Evolutionary conservation across 2,329 filamentous ascomycete species (phyloP).

Genomic region (Penicillium sp.): DNA sequence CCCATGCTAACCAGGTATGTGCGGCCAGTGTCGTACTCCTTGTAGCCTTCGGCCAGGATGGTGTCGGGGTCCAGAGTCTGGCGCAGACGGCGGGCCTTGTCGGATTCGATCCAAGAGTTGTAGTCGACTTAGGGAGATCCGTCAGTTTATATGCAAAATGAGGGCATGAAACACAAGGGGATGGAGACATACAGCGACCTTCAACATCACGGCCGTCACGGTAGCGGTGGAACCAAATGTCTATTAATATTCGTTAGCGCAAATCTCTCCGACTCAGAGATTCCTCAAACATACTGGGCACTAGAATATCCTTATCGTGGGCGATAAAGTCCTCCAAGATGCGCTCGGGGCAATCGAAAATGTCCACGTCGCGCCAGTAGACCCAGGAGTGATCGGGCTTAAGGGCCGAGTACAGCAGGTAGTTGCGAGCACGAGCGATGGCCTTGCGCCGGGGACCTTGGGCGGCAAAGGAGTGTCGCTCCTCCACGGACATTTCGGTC

Average conservation of each 20-base stretch:
- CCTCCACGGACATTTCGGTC: slow-evolving; percentile 75
- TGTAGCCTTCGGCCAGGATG: slow-evolving; percentile 91
- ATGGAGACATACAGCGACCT: slow-evolving; percentile 73
- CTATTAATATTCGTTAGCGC: slow-evolving; percentile 50
- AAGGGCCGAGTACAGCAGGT: slow-evolving; percentile 77
- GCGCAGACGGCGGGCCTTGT: slow-evolving; percentile 76
- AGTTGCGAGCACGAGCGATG: slow-evolving; percentile 90
- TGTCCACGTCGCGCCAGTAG: slow-evolving; percentile 98
- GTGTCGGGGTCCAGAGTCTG: slow-evolving; percentile 73
- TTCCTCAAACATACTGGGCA: slow-evolving; percentile 74
- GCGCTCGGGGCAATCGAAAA: slow-evolving; percentile 80
- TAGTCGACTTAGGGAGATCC: slow-evolving; percentile 75
- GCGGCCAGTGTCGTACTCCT: slow-evolving; percentile 86
- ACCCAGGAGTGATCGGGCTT: slow-evolving; percentile 98
- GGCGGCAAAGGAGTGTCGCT: slow-evolving; percentile 81
- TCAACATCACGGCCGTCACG: slow-evolving; percentile 81
- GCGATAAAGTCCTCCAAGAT: slow-evolving; percentile 95
- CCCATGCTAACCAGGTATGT: slow-evolving; percentile 89
- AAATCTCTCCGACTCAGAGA: neutral
- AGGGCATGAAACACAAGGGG: neutral
- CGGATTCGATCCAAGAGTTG: slow-evolving; percentile 97
- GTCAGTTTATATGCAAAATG: slow-evolving; percentile 25
- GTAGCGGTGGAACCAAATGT: slow-evolving; percentile 97
- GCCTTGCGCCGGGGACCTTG: slow-evolving; percentile 88
- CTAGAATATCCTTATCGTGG: slow-evolving; percentile 88